Evolutionary conservation across 2,329 filamentous ascomycete species (phyloP), one percentile per base, ranked within the genome.

Genomic region (Colletotrichum australisinense): DNA sequence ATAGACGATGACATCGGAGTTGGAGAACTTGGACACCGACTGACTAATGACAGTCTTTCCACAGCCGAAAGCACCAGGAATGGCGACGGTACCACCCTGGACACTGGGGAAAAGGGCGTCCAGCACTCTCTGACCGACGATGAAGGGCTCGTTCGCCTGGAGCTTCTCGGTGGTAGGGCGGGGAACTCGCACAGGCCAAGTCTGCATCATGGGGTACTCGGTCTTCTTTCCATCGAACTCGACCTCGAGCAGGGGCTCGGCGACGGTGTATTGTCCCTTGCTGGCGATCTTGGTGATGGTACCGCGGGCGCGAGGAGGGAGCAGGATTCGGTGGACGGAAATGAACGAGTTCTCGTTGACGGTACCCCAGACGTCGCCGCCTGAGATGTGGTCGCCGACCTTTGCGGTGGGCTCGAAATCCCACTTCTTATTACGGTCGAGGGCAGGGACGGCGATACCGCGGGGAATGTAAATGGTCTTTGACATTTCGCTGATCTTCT

Each of bases 31-130:
- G 84, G 97, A 99, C 76, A 99, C 93, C 74, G 95, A 97, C 87
- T 99, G 97, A 80, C 93, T 95, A 86, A 99, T 99, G 87, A 99
- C 97, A 80, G 97, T 99, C 92, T 99, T 99, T 82, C 97, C 97
- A 81, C 97, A 99, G 77, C 97, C 97, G 83, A 99, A 99, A 85
- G 97, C 97, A 82, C 97, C 97, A 30, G 97, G 97, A 81, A 99
- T 99, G 82, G 96, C 97, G 77, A 98, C 95, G 57, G 97, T 99
- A 82, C 97, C 97, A 84, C 97, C 97, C 86, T 97, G 95, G 11
- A 99, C 97, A 87, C 93, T 93, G 67, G 97, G 97, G 88, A 98
- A 99, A 59, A 99, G 91, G 76, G 97, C 94, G 83, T 99, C 97
- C 78, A 99, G 89, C 76, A 99, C 97, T 86, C 97, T 92, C 86